phyloP scores from a whole-genome alignment of 495 filamentous ascomycete species.

The Penicillium crystallinum region DNA sequence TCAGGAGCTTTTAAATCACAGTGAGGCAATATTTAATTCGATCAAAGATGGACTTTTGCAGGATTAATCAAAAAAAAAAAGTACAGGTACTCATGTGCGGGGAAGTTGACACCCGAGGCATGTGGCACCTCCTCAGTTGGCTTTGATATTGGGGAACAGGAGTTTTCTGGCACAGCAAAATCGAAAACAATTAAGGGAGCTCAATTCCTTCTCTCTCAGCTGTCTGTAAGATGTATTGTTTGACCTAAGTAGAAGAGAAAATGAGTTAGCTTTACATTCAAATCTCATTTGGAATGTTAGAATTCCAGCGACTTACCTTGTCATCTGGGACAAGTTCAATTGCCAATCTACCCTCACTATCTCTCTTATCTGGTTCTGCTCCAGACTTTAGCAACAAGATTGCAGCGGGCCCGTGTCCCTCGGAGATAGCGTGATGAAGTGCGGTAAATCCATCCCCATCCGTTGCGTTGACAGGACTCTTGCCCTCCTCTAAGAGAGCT shows the following conservation, averaged over 20 bases:
- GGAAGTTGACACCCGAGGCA: constrained; percentile 3
- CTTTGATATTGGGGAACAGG: not conserved
- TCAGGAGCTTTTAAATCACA: too few species aligned
- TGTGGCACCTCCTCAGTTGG: not conserved
- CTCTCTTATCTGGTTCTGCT: constrained; percentile 75
- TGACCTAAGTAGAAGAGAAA: constrained; percentile 43
- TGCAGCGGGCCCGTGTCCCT: constrained; percentile 90
- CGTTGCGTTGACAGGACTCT: constrained; percentile 80
- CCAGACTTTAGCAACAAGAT: constrained; percentile 76
- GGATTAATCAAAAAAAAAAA: too few species aligned
- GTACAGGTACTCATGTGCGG: too few species aligned
- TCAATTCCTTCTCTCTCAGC: constrained; percentile 87
- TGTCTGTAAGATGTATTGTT: constrained; percentile 70
- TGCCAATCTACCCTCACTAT: constrained; percentile 64
- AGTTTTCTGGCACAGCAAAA: not conserved
- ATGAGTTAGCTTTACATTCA: not conserved
- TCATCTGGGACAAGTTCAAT: constrained; percentile 81
- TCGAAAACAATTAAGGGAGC: constrained; percentile 23
- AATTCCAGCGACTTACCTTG: constrained; percentile 46
- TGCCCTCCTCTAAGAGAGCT: constrained; percentile 65
- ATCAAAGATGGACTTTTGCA: too few species aligned
- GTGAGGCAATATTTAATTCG: too few species aligned
- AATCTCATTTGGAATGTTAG: not conserved
- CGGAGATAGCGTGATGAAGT: constrained; percentile 88
- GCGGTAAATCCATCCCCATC: constrained; percentile 80